Conservation (phyloP, 148 eudicot species). For the Simmondsia chinensis region DNA sequence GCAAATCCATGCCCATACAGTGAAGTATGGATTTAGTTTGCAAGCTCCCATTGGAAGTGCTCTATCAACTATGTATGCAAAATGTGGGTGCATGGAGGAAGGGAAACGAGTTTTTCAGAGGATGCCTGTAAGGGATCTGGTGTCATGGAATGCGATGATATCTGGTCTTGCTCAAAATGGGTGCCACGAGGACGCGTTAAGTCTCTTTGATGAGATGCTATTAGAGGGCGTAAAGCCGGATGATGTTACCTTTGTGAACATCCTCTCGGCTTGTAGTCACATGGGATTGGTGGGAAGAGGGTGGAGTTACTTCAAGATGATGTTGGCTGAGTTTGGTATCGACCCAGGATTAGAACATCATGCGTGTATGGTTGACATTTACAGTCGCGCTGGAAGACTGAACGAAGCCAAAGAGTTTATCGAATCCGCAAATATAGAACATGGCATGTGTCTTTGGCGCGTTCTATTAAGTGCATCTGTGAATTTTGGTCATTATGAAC, state of each 20-base stretch:
- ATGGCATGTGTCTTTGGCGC: constrained; percentile 53
- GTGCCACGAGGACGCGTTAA: constrained; percentile 33
- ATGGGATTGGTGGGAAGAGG: constrained; percentile 50
- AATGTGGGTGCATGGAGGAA: constrained; percentile 49
- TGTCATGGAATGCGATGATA: constrained; percentile 63
- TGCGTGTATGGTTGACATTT: constrained; percentile 57
- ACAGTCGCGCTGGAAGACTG: constrained; percentile 56
- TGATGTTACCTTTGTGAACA: constrained; percentile 47
- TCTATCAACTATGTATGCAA: constrained; percentile 53
- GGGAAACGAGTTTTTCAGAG: constrained; percentile 33
- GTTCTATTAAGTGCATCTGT: constrained; percentile 47
- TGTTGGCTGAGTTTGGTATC: constrained; percentile 29
- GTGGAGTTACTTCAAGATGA: constrained; percentile 33
- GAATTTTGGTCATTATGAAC: constrained; percentile 36
- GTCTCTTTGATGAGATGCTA: constrained; percentile 50
- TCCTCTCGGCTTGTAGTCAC: constrained; percentile 60
- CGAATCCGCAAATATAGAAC: constrained; percentile 35
- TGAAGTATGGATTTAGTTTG: constrained; percentile 40
- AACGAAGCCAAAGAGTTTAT: constrained; percentile 49
- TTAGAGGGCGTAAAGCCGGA: constrained; percentile 39
- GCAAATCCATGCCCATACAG: constrained; percentile 49
- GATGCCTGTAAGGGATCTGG: constrained; percentile 36
- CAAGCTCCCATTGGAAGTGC: constrained; percentile 47
- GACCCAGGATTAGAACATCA: constrained; percentile 46
- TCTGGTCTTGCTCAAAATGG: constrained; percentile 64